These are phyloP conservation scores for Moniliophthora roreri DNA, from an alignment of 1,284 basidiomycete species.

Conservation along the genomic window DNA sequence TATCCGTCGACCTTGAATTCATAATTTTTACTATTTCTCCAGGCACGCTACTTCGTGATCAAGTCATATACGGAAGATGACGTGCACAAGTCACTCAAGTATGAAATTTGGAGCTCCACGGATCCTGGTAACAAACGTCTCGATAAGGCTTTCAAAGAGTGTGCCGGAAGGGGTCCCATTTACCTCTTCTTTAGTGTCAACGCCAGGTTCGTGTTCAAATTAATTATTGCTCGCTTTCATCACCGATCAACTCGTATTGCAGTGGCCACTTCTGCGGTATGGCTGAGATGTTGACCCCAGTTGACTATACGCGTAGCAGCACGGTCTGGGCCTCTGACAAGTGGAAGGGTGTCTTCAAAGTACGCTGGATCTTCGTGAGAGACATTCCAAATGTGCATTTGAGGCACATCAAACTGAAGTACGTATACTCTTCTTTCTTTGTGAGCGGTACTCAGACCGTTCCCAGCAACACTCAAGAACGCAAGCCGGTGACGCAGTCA, in stretches of 20 bases:
- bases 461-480: constrained; percentile 88
- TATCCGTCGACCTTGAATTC: neutral
- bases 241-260: constrained; percentile 5
- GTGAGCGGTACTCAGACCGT: constrained; percentile 19
- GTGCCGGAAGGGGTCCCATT: constrained; percentile 81
- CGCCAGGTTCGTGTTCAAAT: constrained; percentile 55
- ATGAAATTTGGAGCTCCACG: constrained; percentile 96
- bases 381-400: constrained; percentile 89
- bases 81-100: constrained; percentile 94
- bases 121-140: constrained; percentile 94
- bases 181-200: constrained; percentile 98
- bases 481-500: constrained; percentile 95
- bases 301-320: constrained; percentile 82
- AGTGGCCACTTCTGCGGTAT: constrained; percentile 97
- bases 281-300: constrained; percentile 92
- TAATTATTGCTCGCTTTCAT: constrained; percentile 5
- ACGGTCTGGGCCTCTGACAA: constrained; percentile 98
- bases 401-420: constrained; percentile 85
- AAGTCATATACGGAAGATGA: constrained; percentile 98
- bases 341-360: constrained; percentile 97
- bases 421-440: constrained; percentile 22
- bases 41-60: constrained; percentile 95
- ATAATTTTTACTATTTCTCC: neutral
- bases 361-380: constrained; percentile 93
- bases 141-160: constrained; percentile 94